These are phyloP conservation scores for Pulicaria dysenterica DNA, from an alignment of 129 eudicot species.

Conservation along the genomic window DNA sequence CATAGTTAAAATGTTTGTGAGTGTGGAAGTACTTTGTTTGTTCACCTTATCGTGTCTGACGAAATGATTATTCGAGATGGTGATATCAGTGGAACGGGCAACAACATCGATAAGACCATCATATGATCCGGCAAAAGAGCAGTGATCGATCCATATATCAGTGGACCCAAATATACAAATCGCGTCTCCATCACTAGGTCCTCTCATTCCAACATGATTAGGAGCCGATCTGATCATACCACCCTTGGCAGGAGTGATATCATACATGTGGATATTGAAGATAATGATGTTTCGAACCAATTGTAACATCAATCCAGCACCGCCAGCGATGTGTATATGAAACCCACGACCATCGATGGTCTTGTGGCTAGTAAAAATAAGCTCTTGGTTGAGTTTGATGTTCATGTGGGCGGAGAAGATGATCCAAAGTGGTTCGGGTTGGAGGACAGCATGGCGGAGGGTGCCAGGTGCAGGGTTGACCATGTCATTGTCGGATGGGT, in stretches of 20 bases:
- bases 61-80: slow-evolving; percentile 77
- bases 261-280: slow-evolving; percentile 50
- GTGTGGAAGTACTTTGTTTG: not conserved
- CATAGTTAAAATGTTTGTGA: too few relatives aligned
- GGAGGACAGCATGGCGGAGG: slow-evolving; percentile 80
- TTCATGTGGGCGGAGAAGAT: slow-evolving; percentile 49
- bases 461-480: slow-evolving; percentile 74
- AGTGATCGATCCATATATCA: slow-evolving; percentile 80
- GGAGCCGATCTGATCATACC: slow-evolving; percentile 60
- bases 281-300: slow-evolving; percentile 58
- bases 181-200: slow-evolving; percentile 79
- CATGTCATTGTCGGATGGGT: slow-evolving; percentile 51
- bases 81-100: slow-evolving; percentile 69
- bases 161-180: slow-evolving; percentile 55
- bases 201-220: slow-evolving; percentile 60
- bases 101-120: slow-evolving; percentile 81
- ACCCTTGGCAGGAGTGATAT: slow-evolving; percentile 46
- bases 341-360: slow-evolving; percentile 83
- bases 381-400: slow-evolving; percentile 58
- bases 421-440: slow-evolving; percentile 76
- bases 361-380: slow-evolving; percentile 66
- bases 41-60: slow-evolving; percentile 69
- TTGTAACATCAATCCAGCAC: slow-evolving; percentile 79
- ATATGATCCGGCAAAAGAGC: slow-evolving; percentile 50
- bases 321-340: slow-evolving; percentile 55